Evolutionary conservation across 2,329 filamentous ascomycete genomes (phyloP).

Genomic region (Diplodia corticola): DNA sequence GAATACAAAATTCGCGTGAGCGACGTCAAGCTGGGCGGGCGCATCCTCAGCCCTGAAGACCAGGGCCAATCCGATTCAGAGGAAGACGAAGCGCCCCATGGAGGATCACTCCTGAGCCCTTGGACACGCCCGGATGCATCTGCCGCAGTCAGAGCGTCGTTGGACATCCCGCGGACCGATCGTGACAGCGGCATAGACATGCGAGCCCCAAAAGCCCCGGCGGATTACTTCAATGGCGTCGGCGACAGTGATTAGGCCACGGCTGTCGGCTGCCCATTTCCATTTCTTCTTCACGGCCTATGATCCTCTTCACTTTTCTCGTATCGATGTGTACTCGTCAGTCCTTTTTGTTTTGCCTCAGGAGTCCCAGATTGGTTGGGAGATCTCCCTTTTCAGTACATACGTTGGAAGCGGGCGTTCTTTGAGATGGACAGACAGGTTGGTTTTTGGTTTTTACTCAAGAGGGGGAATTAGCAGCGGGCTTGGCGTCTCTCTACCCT

Average conservation of each 20-base stretch:
- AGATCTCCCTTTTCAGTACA: background rate
- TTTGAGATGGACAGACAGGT: constrained; percentile 13
- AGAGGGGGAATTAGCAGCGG: constrained; percentile 3
- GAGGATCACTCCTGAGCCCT: constrained; percentile 37
- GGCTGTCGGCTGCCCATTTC: background rate
- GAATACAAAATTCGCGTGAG: constrained; percentile 76
- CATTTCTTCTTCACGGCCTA: constrained; percentile 6
- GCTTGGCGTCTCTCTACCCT: constrained; percentile 10
- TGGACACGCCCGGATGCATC: constrained; percentile 36
- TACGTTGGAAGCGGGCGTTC: constrained; percentile 18
- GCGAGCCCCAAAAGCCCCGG: constrained; percentile 25
- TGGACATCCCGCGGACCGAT: constrained; percentile 31
- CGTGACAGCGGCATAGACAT: constrained; percentile 42
- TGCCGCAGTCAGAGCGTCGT: constrained; percentile 24
- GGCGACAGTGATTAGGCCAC: constrained; percentile 9
- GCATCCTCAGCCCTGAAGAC: constrained; percentile 73
- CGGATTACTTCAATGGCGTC: constrained; percentile 1
- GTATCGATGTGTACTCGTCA: constrained; percentile 17
- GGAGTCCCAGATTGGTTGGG: constrained; percentile 3
- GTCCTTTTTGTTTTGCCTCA: constrained; percentile 9
- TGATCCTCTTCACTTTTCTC: constrained; percentile 12
- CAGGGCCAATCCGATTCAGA: constrained; percentile 39
- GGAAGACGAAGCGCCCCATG: constrained; percentile 29
- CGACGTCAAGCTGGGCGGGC: constrained; percentile 78
- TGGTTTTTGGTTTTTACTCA: constrained; percentile 9